phyloP scores from a whole-genome alignment of 768 basidiomycete species.

The Collybia nuda region DNA sequence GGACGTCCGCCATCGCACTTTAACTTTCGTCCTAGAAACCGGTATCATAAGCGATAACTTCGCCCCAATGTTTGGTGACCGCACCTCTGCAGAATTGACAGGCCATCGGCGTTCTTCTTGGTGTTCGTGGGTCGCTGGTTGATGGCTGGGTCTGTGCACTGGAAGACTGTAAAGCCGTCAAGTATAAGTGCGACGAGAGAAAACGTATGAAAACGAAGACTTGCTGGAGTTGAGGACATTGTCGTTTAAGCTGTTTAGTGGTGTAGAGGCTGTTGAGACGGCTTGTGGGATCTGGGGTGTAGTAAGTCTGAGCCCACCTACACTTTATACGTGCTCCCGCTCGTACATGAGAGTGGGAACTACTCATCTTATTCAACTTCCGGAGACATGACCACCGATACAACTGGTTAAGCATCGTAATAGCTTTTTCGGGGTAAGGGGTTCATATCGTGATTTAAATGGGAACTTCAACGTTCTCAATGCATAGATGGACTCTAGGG shows the following conservation, averaged over 20 bases:
- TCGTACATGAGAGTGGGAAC: too few species aligned
- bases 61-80: conserved; percentile 5
- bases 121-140: conserved; percentile 18
- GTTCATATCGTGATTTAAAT: conserved; percentile 7
- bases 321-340: too few species aligned
- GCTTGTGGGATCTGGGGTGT: too few species aligned
- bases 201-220: neutral
- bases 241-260: neutral
- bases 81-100: conserved; percentile 73
- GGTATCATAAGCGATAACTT: neutral
- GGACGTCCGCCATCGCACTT: conserved; percentile 71
- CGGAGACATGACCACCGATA: too few species aligned
- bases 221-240: conserved; percentile 14
- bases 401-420: too few species aligned
- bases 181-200: too few species aligned
- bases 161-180: neutral
- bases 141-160: conserved; percentile 5
- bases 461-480: too few species aligned
- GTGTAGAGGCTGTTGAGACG: too few species aligned
- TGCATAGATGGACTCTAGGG: too few species aligned
- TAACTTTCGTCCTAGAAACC: conserved; percentile 56
- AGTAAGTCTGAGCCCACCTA: too few species aligned
- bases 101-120: conserved; percentile 63
- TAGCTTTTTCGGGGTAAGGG: conserved; percentile 1
- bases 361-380: too few species aligned